These are phyloP conservation scores for Psidium friedrichsthalianum DNA, from an alignment of 345 rosid species.

Conservation along the genomic window DNA sequence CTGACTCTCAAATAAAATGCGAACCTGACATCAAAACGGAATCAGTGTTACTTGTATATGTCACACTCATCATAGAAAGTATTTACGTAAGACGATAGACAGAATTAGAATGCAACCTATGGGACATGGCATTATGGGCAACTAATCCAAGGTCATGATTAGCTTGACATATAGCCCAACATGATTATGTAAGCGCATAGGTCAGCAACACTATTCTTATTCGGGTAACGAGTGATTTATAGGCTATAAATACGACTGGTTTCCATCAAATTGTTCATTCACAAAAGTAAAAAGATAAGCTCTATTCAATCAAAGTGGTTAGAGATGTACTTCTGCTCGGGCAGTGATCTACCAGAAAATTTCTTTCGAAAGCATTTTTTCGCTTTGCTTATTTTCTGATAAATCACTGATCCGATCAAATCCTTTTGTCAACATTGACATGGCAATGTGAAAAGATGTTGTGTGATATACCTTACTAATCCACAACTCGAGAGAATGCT, in stretches of 20 bases:
- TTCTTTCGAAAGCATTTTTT: neutral
- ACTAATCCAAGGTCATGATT: neutral
- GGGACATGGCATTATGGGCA: neutral
- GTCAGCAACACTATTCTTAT: neutral
- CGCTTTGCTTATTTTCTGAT: neutral
- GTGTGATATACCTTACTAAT: neutral
- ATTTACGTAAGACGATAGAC: neutral
- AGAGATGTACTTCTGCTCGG: neutral
- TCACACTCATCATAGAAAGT: neutral
- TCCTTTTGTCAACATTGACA: neutral
- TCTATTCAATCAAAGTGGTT: neutral
- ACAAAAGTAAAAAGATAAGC: neutral
- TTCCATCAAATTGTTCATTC: neutral
- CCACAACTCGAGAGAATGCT: neutral
- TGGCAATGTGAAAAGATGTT: neutral
- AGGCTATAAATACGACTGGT: neutral
- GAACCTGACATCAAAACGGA: rapidly evolving
- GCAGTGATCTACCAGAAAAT: neutral
- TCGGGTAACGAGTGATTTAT: neutral
- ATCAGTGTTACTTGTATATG: neutral
- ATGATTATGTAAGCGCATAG: neutral
- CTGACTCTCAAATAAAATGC: neutral
- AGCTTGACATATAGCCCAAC: neutral
- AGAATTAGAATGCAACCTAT: neutral
- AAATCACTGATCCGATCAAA: neutral